Evolutionary conservation across 2,329 filamentous ascomycete species (phyloP).

Genomic region (Dendryphion nanum): DNA sequence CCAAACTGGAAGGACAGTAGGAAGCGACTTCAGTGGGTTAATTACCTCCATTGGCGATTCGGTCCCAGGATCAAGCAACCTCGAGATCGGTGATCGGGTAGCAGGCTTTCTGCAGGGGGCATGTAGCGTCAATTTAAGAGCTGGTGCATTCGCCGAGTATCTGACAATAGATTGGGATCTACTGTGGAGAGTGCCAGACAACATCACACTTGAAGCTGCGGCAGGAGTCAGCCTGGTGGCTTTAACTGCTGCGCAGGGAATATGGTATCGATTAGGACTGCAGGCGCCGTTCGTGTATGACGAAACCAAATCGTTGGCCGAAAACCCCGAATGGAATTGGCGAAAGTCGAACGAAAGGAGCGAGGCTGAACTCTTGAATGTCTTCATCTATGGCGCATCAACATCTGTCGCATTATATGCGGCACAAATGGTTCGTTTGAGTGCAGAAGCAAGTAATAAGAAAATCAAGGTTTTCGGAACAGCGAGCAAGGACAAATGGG

Average conservation of each 20-base stretch:
- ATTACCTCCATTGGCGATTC: slow-evolving; percentile 20
- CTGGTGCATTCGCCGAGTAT: slow-evolving; percentile 49
- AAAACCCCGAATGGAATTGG: too few relatives aligned
- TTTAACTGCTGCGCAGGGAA: slow-evolving; percentile 44
- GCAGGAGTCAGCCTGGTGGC: slow-evolving; percentile 43
- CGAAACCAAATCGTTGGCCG: too few relatives aligned
- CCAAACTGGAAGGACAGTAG: slow-evolving; percentile 33
- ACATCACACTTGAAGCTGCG: slow-evolving; percentile 38
- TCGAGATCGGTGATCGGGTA: slow-evolving; percentile 32
- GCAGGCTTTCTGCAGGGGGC: slow-evolving; percentile 47
- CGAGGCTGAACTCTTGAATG: slow-evolving; percentile 6
- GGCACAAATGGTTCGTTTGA: slow-evolving; percentile 28
- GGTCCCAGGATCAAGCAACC: slow-evolving; percentile 8
- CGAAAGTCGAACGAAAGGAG: neutral
- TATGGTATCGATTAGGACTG: slow-evolving; percentile 41
- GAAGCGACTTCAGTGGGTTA: slow-evolving; percentile 44
- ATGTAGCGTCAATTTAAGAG: slow-evolving; percentile 42
- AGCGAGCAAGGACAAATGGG: slow-evolving; percentile 22
- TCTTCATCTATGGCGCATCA: slow-evolving; percentile 35
- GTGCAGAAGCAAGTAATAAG: slow-evolving; percentile 12
- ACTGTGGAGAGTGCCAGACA: slow-evolving; percentile 37
- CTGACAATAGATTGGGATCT: slow-evolving; percentile 37
- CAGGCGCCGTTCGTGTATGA: slow-evolving; percentile 33
- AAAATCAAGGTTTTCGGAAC: slow-evolving; percentile 23
- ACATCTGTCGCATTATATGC: slow-evolving; percentile 36